Evolutionary conservation across 2,329 filamentous ascomycete genomes (phyloP).

Genomic region (Fusarium sp.): DNA sequence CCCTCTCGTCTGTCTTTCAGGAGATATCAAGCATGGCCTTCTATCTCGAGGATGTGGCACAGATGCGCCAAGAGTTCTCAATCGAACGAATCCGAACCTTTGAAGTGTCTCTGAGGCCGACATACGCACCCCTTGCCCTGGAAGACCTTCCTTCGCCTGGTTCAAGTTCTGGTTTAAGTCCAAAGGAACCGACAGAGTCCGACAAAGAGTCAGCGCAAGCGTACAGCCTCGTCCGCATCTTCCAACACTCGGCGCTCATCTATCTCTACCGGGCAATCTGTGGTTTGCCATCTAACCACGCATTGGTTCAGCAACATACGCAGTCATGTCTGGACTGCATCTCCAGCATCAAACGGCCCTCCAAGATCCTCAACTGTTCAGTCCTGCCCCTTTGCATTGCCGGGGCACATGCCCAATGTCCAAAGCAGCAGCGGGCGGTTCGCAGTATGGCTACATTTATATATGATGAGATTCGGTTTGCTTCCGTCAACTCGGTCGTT

Average conservation of each 20-base stretch:
- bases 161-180: neutral
- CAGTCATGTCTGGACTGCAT: constrained; percentile 52
- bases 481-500: constrained; percentile 52
- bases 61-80: constrained; percentile 40
- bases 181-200: neutral
- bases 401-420: constrained; percentile 49
- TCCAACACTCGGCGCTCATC: constrained; percentile 55
- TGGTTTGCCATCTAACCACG: constrained; percentile 52
- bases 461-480: constrained; percentile 49
- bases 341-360: constrained; percentile 49
- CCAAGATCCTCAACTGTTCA: constrained; percentile 54
- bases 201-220: constrained; percentile 50
- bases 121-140: constrained; percentile 42
- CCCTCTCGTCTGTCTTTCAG: constrained; percentile 50
- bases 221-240: constrained; percentile 53
- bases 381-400: constrained; percentile 54
- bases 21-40: constrained; percentile 47
- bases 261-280: constrained; percentile 58
- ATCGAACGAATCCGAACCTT: constrained; percentile 45
- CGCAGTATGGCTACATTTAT: constrained; percentile 37
- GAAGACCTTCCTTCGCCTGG: constrained; percentile 36
- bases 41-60: constrained; percentile 40
- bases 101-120: constrained; percentile 42
- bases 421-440: constrained; percentile 43
- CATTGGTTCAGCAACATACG: constrained; percentile 55